Percentiles rank a stretch among this genome's conserved stretches.
Conservation (phyloP, 768 basidiomycete genomes). For the Podaxis sp. region DNA sequence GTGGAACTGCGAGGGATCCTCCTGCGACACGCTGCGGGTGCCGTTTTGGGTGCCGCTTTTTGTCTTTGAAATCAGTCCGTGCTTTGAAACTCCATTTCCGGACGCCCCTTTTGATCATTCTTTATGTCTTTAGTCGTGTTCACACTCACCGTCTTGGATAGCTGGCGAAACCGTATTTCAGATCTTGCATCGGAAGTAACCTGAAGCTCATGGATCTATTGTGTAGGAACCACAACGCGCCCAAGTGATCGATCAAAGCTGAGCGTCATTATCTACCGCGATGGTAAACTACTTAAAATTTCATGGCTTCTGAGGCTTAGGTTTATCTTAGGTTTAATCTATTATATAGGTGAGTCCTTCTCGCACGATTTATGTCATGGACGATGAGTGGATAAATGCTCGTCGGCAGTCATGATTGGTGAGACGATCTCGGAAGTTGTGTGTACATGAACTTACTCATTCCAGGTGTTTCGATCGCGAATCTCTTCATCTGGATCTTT, state of each 20-base stretch:
- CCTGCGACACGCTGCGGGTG: not conserved
- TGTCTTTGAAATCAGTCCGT: constrained; percentile 2
- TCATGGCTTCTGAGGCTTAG: not conserved
- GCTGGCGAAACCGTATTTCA: not conserved
- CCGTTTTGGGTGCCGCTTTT: constrained; percentile 8
- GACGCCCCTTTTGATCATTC: not conserved
- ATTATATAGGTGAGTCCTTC: not conserved
- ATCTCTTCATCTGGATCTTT: not conserved
- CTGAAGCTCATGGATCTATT: not conserved
- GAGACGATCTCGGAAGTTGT: not conserved
- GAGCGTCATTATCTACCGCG: not conserved
- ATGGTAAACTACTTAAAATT: not conserved
- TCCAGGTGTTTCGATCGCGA: not conserved
- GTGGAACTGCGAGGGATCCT: not conserved
- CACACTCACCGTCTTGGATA: not conserved
- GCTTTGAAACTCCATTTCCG: not conserved
- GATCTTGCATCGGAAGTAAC: not conserved
- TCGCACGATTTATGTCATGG: not conserved
- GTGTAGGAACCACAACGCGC: not conserved
- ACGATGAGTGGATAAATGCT: not conserved
- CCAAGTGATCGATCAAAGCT: not conserved
- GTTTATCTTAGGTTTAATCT: not conserved
- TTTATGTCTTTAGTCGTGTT: not conserved
- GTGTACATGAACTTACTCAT: not conserved
- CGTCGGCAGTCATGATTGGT: constrained; percentile 7